Evolutionary conservation across 176 grass and related monocot species (phyloP).

Genomic region (Carex cristatella): DNA sequence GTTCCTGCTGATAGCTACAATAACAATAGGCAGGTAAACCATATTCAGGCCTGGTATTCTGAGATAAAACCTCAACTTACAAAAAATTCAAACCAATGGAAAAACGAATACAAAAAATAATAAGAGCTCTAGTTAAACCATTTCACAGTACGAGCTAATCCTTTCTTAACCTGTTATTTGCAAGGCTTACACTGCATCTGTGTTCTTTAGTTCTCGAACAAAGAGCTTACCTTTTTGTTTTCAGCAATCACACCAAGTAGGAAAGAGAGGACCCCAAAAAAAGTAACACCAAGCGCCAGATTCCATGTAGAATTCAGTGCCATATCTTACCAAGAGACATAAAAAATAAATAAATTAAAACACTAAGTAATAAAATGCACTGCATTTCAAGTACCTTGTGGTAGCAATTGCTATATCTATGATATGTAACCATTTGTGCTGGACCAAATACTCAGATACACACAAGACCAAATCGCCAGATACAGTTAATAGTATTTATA

Average conservation of each 20-base stretch:
- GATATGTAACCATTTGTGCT: background rate
- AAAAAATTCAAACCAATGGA: background rate
- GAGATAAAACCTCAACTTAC: background rate
- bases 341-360: background rate
- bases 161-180: background rate
- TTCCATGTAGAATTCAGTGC: constrained; percentile 15
- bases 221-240: constrained; percentile 40
- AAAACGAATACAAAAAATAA: background rate
- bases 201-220: background rate
- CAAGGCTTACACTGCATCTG: background rate
- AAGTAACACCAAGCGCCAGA: constrained; percentile 30
- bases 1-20: background rate
- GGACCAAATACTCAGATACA: background rate
- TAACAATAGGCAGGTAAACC: background rate
- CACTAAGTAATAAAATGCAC: background rate
- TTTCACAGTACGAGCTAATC: background rate
- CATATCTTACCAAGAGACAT: constrained; percentile 1
- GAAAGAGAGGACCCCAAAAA: constrained; percentile 31
- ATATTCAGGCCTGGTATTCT: background rate
- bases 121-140: background rate
- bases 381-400: background rate
- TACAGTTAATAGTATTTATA: background rate
- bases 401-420: background rate
- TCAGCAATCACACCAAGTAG: constrained; percentile 43
- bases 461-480: background rate